These are phyloP conservation scores for Morella rubra DNA, from an alignment of 306 rosid genomes.

Conservation along the genomic window DNA sequence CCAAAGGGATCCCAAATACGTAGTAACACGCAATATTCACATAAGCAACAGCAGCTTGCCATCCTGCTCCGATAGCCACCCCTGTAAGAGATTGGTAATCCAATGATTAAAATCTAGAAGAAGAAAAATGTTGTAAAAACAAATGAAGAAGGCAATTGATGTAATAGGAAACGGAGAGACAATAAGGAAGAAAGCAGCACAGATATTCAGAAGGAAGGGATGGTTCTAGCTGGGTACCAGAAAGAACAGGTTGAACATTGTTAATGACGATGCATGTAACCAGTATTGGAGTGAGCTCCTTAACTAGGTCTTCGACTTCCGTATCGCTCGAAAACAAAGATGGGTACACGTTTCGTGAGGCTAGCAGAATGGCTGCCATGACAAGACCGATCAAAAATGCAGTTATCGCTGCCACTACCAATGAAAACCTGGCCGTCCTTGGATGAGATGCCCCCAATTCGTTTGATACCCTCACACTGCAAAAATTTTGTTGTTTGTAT, in stretches of 20 bases:
- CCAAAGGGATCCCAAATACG: slow-evolving; percentile 68
- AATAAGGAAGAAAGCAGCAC: too few species aligned
- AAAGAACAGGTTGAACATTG: slow-evolving; percentile 81
- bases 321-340: slow-evolving; percentile 51
- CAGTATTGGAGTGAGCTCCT: slow-evolving; percentile 64
- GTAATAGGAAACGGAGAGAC: too few species aligned
- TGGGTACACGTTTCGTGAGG: slow-evolving; percentile 45
- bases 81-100: slow-evolving; percentile 34
- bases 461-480: slow-evolving; percentile 88
- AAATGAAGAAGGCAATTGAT: background rate
- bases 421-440: slow-evolving; percentile 74
- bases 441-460: slow-evolving; percentile 91
- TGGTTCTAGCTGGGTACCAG: slow-evolving; percentile 38
- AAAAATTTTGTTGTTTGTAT: background rate
- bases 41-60: slow-evolving; percentile 76
- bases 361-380: slow-evolving; percentile 43
- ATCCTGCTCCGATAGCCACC: slow-evolving; percentile 90
- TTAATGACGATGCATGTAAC: slow-evolving; percentile 66
- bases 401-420: slow-evolving; percentile 61
- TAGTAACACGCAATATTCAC: slow-evolving; percentile 75
- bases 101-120: background rate
- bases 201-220: background rate
- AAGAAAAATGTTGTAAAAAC: background rate
- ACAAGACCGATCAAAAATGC: slow-evolving; percentile 38
- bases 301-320: slow-evolving; percentile 44